A percentile compares a stretch with the other conserved stretches of the same genome.
Conservation (phyloP, 225 moss, liverwort and hornwort genomes). For the Ulota crispa region DNA sequence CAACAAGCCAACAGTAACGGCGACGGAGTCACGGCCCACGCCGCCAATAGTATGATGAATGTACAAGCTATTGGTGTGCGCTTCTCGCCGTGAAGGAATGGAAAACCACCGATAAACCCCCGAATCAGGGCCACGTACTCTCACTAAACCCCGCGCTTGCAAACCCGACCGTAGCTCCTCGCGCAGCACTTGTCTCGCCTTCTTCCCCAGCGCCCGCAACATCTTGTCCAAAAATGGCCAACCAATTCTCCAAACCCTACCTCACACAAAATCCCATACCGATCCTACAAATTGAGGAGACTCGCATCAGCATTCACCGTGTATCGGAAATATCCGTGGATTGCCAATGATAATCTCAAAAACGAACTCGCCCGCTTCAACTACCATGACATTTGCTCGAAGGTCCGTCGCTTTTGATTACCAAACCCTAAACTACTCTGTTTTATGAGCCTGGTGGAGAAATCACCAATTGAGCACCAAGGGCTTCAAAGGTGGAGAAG, state of each 20-base stretch:
- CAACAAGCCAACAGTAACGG: slow-evolving; percentile 74
- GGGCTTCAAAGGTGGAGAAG: too few relatives aligned
- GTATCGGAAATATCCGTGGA: too few relatives aligned
- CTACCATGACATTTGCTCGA: neutral
- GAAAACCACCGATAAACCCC: slow-evolving; percentile 28
- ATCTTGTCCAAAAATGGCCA: slow-evolving; percentile 14
- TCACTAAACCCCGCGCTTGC: slow-evolving; percentile 21
- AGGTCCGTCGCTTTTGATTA: neutral
- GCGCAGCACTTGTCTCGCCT: slow-evolving; percentile 41
- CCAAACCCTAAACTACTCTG: neutral
- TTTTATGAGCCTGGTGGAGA: neutral
- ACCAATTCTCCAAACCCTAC: neutral
- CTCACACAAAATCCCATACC: neutral
- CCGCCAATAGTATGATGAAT: slow-evolving; percentile 82
- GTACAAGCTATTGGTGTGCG: slow-evolving; percentile 67
- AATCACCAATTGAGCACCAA: neutral
- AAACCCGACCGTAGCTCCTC: slow-evolving; percentile 38
- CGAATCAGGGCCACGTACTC: neutral
- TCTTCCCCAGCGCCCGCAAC: slow-evolving; percentile 56
- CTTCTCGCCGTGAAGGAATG: slow-evolving; percentile 32
- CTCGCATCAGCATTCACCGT: neutral
- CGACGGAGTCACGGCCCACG: slow-evolving; percentile 65
- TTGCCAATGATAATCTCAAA: neutral
- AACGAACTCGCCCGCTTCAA: neutral
- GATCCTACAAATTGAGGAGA: neutral